Conservation (phyloP, 1,139 yeast species). For the Scheffersomyces insectosa region DNA sequence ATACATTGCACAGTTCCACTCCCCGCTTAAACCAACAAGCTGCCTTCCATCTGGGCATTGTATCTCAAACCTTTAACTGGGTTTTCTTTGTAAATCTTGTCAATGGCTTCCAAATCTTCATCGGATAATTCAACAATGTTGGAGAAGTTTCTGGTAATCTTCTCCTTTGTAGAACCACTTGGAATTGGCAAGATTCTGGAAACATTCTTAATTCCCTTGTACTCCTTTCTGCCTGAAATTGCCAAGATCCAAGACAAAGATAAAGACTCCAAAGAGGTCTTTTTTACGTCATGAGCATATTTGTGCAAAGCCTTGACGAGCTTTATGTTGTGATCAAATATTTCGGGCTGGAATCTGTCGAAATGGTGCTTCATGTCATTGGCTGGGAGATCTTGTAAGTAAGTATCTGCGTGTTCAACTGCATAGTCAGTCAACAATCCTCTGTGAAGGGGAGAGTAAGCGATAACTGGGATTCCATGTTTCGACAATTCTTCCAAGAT, state of each 20-base stretch:
- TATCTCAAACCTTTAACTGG: slow-evolving; percentile 54
- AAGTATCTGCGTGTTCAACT: slow-evolving; percentile 38
- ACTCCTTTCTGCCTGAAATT: slow-evolving; percentile 27
- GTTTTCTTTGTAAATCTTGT: slow-evolving; percentile 39
- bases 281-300: slow-evolving; percentile 47
- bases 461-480: slow-evolving; percentile 61
- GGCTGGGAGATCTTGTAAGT: slow-evolving; percentile 41
- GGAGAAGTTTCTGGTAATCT: slow-evolving; percentile 61
- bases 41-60: slow-evolving; percentile 17
- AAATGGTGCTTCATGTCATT: slow-evolving; percentile 56
- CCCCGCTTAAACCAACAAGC: background rate
- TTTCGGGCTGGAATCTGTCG: slow-evolving; percentile 63
- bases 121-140: slow-evolving; percentile 45
- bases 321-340: slow-evolving; percentile 50
- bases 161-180: slow-evolving; percentile 59
- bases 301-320: slow-evolving; percentile 45
- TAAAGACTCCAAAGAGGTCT: slow-evolving; percentile 61
- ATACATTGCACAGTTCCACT: no score
- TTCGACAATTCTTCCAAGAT: slow-evolving; percentile 52
- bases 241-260: slow-evolving; percentile 72
- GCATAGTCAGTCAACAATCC: slow-evolving; percentile 69
- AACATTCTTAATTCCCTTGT: slow-evolving; percentile 37
- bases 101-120: slow-evolving; percentile 52
- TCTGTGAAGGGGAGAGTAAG: slow-evolving; percentile 82
- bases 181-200: slow-evolving; percentile 77